phyloP scores from a whole-genome alignment of 2,329 filamentous ascomycete genomes.

The Arthrobotrys sphaeroides region DNA sequence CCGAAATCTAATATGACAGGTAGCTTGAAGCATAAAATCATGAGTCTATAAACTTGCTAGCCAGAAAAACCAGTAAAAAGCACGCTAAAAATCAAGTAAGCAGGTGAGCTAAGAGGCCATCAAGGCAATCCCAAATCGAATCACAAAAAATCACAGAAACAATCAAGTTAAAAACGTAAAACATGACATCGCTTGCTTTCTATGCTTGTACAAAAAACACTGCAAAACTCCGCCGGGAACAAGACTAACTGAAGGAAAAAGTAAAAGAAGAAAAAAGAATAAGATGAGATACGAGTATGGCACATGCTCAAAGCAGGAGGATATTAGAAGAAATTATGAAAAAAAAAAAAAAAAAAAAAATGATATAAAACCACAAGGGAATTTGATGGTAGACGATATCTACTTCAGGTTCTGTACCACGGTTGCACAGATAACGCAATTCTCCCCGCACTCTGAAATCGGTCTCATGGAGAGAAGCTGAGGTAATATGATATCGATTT shows the following conservation, averaged over 20 bases:
- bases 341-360: not conserved
- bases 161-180: not conserved
- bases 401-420: not conserved
- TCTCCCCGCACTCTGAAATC: not conserved
- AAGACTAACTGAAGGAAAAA: not conserved
- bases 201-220: slow-evolving; percentile 15
- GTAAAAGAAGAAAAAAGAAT: not conserved
- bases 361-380: not conserved
- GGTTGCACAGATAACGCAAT: slow-evolving; percentile 27
- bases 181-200: slow-evolving; percentile 26
- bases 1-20: not conserved
- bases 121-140: not conserved
- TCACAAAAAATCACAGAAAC: not conserved
- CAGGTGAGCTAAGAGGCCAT: not conserved
- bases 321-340: not conserved
- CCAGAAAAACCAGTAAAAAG: slow-evolving; percentile 9
- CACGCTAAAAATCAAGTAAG: slow-evolving; percentile 26
- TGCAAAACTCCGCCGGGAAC: slow-evolving; percentile 3
- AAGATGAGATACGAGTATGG: too few relatives aligned
- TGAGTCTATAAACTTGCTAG: not conserved
- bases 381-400: not conserved
- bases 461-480: slow-evolving; percentile 1
- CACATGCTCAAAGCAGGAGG: not conserved
- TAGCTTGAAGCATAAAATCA: not conserved
- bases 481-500: not conserved